A percentile compares a stretch with the other conserved stretches of the same genome.
Conservation (phyloP, 1,284 basidiomycete genomes). For the Ustilago curta region DNA sequence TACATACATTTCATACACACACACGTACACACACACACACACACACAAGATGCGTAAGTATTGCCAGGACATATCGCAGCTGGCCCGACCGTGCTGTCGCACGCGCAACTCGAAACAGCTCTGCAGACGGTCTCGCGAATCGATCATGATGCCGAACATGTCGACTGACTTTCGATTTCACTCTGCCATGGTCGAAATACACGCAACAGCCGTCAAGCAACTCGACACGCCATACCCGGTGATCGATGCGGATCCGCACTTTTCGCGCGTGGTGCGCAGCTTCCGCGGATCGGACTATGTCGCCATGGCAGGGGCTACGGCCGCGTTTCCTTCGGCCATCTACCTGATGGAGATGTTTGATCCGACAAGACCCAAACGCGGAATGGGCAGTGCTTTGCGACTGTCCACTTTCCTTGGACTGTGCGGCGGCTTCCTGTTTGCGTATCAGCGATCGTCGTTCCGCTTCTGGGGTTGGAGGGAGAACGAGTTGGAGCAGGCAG, state of each 20-base stretch:
- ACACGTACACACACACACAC: no score
- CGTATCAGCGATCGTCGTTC: constrained; percentile 85
- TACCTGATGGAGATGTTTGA: constrained; percentile 71
- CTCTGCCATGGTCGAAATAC: no score
- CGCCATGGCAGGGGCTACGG: constrained; percentile 83
- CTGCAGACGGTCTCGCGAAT: background rate
- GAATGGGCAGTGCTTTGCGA: constrained; percentile 56
- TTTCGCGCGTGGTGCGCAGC: constrained; percentile 86
- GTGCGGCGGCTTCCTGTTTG: constrained; percentile 88
- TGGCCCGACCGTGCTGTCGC: background rate
- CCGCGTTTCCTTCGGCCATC: constrained; percentile 80
- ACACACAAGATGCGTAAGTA: constrained; percentile 38
- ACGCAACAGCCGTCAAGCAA: constrained; percentile 52
- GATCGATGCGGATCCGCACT: constrained; percentile 88
- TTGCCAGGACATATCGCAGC: background rate
- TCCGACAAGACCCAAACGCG: constrained; percentile 57
- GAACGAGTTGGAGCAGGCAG: constrained; percentile 74
- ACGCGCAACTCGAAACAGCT: background rate
- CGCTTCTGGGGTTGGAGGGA: constrained; percentile 98
- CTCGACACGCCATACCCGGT: constrained; percentile 65
- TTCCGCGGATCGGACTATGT: constrained; percentile 89
- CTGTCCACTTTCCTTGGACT: constrained; percentile 73
- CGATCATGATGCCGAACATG: background rate
- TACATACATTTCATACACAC: no score
- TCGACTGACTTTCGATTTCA: background rate